Evolutionary conservation across 768 basidiomycete species (phyloP), one percentile per base, ranked within the genome.

Genomic region (Podaxis carcinomalis): DNA sequence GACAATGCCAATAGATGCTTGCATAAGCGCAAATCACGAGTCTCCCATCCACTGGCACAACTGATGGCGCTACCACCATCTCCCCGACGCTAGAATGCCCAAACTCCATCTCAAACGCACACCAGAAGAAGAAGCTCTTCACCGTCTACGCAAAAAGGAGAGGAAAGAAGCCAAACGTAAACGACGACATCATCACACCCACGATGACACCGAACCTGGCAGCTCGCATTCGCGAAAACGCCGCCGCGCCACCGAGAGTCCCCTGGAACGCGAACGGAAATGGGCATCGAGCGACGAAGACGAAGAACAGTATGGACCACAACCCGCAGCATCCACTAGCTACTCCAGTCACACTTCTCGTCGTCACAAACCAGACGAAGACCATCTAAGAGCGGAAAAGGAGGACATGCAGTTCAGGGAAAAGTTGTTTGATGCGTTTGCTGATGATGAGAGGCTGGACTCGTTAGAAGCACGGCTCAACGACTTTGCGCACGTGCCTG

Each of bases 361-460:
- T 56, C 46, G 62, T 21, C 64, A 66, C 28, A 75, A 77, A 57
- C 70, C 71, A 25, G 80, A 82, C 69, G 76, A 79, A 63, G 85
- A 85, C 21, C 67, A 76, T 37, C 74, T 85, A 7, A 73, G 71
- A 25, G 80, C 80, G 0, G 81, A 86, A 61, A 63, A 83, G 32
- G 90, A 92, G 62, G 88, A 92, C 53, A 71, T 77, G 59, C 74
- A 74, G 28, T 95, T 92, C 70, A 77, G 82, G 46, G 87, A 89
- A 65, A 93, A 86, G 74, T 78, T 93, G 77, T 83, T 83, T 65
- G 84, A 80, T 49, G 89, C 88, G 9, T 75, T 89, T 67, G 87
- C 79, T 49, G 89, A 92, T 32, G 91, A 93, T 62, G 86, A 88
- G 61, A 77, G 84, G 44, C 69, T 90, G 35, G 87, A 89, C 62